Evolutionary conservation across 805 yeast species (phyloP).

Genomic region (Lipomyces spencermartinsiae): DNA sequence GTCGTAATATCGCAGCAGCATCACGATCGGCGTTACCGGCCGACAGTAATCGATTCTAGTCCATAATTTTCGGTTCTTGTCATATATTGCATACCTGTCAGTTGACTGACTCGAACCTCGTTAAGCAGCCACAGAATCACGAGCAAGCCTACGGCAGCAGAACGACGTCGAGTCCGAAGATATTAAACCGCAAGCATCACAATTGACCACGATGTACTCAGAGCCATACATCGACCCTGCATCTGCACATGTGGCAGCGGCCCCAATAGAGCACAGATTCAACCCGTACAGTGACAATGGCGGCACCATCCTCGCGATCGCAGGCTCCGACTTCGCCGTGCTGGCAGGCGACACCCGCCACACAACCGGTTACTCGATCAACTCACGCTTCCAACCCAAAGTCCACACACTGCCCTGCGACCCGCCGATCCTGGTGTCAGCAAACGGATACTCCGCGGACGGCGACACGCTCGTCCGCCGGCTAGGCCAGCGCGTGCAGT

Average conservation of each 20-base stretch:
- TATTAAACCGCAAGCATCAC: neutral
- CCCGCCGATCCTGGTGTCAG: slow-evolving; percentile 69
- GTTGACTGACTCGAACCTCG: neutral
- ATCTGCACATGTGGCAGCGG: slow-evolving; percentile 19
- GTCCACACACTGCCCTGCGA: slow-evolving; percentile 88
- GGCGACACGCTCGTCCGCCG: slow-evolving; percentile 82
- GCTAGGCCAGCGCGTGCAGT: slow-evolving; percentile 64
- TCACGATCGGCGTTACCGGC: neutral
- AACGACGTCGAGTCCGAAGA: neutral
- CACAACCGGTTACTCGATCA: slow-evolving; percentile 90
- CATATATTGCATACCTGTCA: neutral
- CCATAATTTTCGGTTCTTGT: neutral
- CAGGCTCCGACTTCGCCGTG: slow-evolving; percentile 96
- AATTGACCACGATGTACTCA: slow-evolving; percentile 24
- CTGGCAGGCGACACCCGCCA: slow-evolving; percentile 99
- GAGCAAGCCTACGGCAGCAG: neutral
- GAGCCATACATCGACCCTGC: slow-evolving; percentile 28
- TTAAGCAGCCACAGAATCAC: neutral
- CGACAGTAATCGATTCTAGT: neutral
- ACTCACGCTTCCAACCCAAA: slow-evolving; percentile 90
- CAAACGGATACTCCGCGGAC: slow-evolving; percentile 97
- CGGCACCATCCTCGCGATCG: slow-evolving; percentile 96
- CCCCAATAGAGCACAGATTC: slow-evolving; percentile 88
- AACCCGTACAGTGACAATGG: slow-evolving; percentile 93
- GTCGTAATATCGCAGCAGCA: neutral